These are phyloP conservation scores for Sungouiella blattae DNA, from an alignment of 805 yeast species.

Conservation along the genomic window DNA sequence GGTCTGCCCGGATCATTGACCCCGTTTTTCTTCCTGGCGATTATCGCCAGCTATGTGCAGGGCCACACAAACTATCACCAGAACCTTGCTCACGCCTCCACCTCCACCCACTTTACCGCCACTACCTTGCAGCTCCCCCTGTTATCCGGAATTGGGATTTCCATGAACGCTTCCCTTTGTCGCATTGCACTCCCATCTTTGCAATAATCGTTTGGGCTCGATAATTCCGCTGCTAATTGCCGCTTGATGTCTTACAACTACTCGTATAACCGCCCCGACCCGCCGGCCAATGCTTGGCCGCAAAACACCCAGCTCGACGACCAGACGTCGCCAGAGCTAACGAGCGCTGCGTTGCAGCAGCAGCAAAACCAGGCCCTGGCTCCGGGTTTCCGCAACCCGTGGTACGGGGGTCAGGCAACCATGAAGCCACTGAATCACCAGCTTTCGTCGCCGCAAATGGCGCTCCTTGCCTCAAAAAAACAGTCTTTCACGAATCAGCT, in stretches of 20 bases:
- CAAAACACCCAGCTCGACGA: conserved; percentile 4
- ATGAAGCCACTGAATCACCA: conserved; percentile 12
- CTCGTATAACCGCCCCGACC: conserved; percentile 33
- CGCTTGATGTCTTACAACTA: conserved; percentile 35
- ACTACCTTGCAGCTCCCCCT: too few relatives aligned
- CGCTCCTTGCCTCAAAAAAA: conserved; percentile 26
- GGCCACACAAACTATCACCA: too few relatives aligned
- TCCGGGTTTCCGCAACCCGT: conserved; percentile 42
- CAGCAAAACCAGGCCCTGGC: conserved; percentile 5
- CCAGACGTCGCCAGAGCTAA: conserved; percentile 8
- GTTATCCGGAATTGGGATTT: too few relatives aligned
- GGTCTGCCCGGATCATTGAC: too few relatives aligned
- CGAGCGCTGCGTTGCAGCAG: conserved; percentile 4
- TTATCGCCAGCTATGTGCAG: too few relatives aligned
- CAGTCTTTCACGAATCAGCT: conserved; percentile 42
- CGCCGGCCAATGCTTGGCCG: conserved; percentile 13
- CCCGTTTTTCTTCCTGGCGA: too few relatives aligned
- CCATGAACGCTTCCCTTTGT: too few relatives aligned
- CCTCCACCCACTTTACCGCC: too few relatives aligned
- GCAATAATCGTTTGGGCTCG: too few relatives aligned
- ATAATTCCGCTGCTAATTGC: too few relatives aligned
- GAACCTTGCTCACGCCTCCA: too few relatives aligned
- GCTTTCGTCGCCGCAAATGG: conserved; percentile 16
- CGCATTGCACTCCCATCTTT: too few relatives aligned
- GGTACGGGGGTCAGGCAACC: conserved; percentile 35